A percentile compares a stretch with the other conserved stretches of the same genome.
Evolutionary conservation across 2,329 filamentous ascomycete species (phyloP).

Genomic region (Paraphaeosphaeria minitans): DNA sequence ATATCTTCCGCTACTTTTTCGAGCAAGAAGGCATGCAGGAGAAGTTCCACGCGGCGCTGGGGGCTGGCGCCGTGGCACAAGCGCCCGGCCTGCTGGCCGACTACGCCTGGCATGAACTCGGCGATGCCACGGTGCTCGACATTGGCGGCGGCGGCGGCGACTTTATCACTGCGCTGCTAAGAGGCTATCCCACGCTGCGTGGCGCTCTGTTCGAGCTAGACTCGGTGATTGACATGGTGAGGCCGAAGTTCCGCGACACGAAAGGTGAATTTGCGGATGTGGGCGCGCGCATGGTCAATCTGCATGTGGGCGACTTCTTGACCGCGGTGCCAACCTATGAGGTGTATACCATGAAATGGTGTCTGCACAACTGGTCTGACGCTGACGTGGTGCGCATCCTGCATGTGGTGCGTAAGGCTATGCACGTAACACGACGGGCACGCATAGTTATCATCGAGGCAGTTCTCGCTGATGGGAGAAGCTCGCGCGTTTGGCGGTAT

Average conservation of each 20-base stretch:
- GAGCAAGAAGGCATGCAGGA: conserved; percentile 38
- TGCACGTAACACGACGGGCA: conserved; percentile 27
- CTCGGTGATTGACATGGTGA: conserved; percentile 41
- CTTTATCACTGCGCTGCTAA: conserved; percentile 45
- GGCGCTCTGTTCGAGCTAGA: conserved; percentile 47
- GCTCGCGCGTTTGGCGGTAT: conserved; percentile 41
- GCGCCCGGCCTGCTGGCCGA: conserved; percentile 53
- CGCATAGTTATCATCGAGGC: conserved; percentile 49
- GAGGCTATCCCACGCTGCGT: conserved; percentile 33
- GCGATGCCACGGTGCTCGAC: conserved; percentile 41
- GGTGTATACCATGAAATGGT: conserved; percentile 50
- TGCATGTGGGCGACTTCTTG: conserved; percentile 48
- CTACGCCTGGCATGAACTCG: conserved; percentile 51
- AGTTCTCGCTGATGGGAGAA: conserved; percentile 39
- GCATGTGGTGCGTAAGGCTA: conserved; percentile 36
- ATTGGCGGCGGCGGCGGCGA: conserved; percentile 51
- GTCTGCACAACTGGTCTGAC: conserved; percentile 51
- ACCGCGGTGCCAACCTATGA: conserved; percentile 37
- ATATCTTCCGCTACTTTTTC: conserved; percentile 52
- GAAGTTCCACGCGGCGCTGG: conserved; percentile 46
- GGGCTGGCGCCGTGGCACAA: conserved; percentile 46
- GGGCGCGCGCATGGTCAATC: conserved; percentile 27
- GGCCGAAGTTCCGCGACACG: conserved; percentile 26
- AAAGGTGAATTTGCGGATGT: conserved; percentile 45
- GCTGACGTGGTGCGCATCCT: conserved; percentile 38